phyloP scores from a whole-genome alignment of 139 green algal genomes.

The Diplosphaera chodatii region DNA sequence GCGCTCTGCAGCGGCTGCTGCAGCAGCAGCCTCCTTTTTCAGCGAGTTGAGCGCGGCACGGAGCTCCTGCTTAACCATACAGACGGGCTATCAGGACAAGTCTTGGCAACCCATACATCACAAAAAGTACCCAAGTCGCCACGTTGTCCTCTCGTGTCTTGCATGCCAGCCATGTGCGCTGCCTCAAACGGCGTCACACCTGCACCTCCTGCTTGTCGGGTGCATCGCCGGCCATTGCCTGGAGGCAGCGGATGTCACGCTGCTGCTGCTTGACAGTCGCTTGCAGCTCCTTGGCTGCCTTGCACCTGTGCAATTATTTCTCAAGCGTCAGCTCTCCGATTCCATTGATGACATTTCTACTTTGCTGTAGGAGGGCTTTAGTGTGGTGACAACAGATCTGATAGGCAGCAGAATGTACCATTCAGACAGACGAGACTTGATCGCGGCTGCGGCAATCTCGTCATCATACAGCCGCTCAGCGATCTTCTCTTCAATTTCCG shows the following conservation, averaged over 20 bases:
- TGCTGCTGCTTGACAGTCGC: conserved; percentile 1
- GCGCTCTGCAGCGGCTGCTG: background rate
- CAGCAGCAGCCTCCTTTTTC: background rate
- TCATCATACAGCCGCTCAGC: background rate
- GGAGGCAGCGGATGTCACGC: background rate
- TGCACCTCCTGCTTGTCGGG: background rate
- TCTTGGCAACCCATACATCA: no score
- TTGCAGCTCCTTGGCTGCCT: background rate
- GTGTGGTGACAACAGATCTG: no score
- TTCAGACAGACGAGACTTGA: background rate
- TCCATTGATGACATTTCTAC: no score
- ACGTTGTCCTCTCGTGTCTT: no score
- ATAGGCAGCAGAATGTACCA: no score
- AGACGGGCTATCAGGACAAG: no score
- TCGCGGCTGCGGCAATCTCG: background rate
- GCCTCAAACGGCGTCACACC: no score
- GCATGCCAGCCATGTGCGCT: no score
- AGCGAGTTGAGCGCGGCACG: background rate
- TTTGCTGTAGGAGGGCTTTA: no score
- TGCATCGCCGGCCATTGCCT: background rate
- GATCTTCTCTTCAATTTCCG: conserved; percentile 3
- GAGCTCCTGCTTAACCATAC: conserved; percentile 2
- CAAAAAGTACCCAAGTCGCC: no score
- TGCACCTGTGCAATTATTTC: no score
- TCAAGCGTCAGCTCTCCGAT: no score